A percentile compares a stretch with the other conserved stretches of the same genome.
Conservation (phyloP, 177 flowering plant genomes). For the Vitis hybrid region DNA sequence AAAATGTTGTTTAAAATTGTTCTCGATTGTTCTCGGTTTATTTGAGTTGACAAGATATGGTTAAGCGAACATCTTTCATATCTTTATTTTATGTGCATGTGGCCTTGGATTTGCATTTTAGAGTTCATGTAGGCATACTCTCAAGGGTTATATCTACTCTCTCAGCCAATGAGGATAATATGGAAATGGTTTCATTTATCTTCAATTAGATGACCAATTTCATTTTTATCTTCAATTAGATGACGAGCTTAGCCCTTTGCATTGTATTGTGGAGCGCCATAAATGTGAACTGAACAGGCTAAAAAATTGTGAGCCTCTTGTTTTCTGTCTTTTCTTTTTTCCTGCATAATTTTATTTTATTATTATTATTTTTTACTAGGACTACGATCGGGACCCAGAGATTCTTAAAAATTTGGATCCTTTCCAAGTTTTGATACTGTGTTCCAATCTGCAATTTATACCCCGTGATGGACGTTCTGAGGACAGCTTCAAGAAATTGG, state of each 20-base stretch:
- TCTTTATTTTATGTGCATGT: not conserved
- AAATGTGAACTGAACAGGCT: not conserved
- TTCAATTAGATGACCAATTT: no score
- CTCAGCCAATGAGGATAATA: no score
- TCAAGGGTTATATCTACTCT: no score
- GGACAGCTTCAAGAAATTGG: slow-evolving; percentile 43
- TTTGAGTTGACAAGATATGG: no score
- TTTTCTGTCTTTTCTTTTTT: not conserved
- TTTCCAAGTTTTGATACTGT: slow-evolving; percentile 56
- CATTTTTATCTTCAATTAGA: no score
- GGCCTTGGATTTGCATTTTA: no score
- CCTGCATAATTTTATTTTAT: not conserved
- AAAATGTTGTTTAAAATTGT: no score
- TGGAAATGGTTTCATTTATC: no score
- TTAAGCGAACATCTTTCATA: not conserved
- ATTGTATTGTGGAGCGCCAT: not conserved
- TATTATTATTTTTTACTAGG: slow-evolving; percentile 34
- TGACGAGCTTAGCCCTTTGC: no score
- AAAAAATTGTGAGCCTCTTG: not conserved
- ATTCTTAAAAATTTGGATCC: slow-evolving; percentile 46
- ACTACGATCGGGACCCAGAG: slow-evolving; percentile 74
- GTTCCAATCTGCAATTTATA: slow-evolving; percentile 54
- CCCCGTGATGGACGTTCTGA: slow-evolving; percentile 33
- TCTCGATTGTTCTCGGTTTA: no score
- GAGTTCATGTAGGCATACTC: no score